Evolutionary conservation across 2,329 filamentous ascomycete species (phyloP), one percentile per base, ranked within the genome.

Genomic region (Venturiaceae sp.): DNA sequence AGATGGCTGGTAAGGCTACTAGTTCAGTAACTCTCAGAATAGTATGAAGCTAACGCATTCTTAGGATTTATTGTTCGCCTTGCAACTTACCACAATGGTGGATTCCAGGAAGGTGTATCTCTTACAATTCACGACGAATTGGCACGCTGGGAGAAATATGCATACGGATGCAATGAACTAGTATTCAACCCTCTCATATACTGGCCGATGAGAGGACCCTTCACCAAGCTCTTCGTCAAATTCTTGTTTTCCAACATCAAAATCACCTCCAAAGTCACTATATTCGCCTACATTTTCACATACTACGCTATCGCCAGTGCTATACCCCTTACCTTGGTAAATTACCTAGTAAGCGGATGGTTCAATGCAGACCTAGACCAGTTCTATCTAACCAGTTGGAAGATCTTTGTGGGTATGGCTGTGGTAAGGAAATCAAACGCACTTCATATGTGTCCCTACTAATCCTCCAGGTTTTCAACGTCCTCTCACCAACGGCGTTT

Each of bases 111-210:
- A 50, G 62, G 62, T 13, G 62, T 63, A 14, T 62, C 61, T 0
- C 50, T 63, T n/a, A 62, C 62, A 3, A 53, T 63, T 6, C 61
- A 61, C 50, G 62, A 63, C 47, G 62, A 63, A 41, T 53, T 63
- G 11, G 36, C 56, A 13, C 55, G 62, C 0, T 63, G 62, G 62
- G 56, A 61, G 30, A 63, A 63, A 30, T 58, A 58, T 33, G 58
- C 62, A 5, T 63, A 62, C 53, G 62, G 62, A 26, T 63, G 62
- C 46, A 61, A 57, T 34, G 62, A 63, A 30, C 56, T 63, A 1
- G 59, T 63, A 21, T 63, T 63, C 57, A 41, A 63, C 50, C 62
- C 62, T 11, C 23, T 63, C 8, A 44, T 39, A 19, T 52, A 33
- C 16, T 63, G 60, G 60, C 58, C 44, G 5, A 50, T 30, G 19